Percentiles rank a stretch among this genome's conserved stretches.
Evolutionary conservation across 495 filamentous ascomycete genomes (phyloP).

Genomic region (Tetracladium marchalianum): DNA sequence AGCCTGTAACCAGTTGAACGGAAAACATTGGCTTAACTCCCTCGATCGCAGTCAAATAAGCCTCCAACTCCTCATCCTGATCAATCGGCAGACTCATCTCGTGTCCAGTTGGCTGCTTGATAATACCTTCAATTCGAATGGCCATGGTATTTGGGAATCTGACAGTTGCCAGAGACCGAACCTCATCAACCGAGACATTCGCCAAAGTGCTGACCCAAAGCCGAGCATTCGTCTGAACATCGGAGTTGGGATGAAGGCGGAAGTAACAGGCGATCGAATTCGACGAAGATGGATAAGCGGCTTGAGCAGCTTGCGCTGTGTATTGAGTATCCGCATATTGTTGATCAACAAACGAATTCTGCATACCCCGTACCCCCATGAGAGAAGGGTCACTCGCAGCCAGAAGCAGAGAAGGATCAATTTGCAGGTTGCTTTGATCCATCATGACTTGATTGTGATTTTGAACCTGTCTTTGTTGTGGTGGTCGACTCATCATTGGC

Average conservation of each 20-base stretch:
- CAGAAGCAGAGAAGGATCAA: slow-evolving; percentile 47
- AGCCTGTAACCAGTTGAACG: slow-evolving; percentile 29
- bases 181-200: slow-evolving; percentile 42
- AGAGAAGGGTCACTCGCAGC: slow-evolving; percentile 21
- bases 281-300: slow-evolving; percentile 26
- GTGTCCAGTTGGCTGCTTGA: slow-evolving; percentile 45
- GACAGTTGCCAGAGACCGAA: slow-evolving; percentile 42
- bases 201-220: slow-evolving; percentile 56
- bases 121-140: slow-evolving; percentile 52
- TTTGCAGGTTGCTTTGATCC: slow-evolving; percentile 49
- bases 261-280: slow-evolving; percentile 50
- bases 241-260: slow-evolving; percentile 46
- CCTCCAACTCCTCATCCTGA: slow-evolving; percentile 58
- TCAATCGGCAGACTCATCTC: slow-evolving; percentile 51
- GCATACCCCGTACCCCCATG: slow-evolving; percentile 22
- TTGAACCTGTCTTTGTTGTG: slow-evolving; percentile 16
- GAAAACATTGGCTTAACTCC: slow-evolving; percentile 57
- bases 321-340: slow-evolving; percentile 32
- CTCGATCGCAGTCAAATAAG: slow-evolving; percentile 53
- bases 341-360: slow-evolving; percentile 38
- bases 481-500: background rate
- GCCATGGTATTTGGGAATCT: slow-evolving; percentile 47
- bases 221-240: slow-evolving; percentile 32
- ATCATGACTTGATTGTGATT: slow-evolving; percentile 35
- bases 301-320: slow-evolving; percentile 22